Base-by-base conservation (phyloP, 768 basidiomycete genomes). In the Termitomyces heimii region DNA sequence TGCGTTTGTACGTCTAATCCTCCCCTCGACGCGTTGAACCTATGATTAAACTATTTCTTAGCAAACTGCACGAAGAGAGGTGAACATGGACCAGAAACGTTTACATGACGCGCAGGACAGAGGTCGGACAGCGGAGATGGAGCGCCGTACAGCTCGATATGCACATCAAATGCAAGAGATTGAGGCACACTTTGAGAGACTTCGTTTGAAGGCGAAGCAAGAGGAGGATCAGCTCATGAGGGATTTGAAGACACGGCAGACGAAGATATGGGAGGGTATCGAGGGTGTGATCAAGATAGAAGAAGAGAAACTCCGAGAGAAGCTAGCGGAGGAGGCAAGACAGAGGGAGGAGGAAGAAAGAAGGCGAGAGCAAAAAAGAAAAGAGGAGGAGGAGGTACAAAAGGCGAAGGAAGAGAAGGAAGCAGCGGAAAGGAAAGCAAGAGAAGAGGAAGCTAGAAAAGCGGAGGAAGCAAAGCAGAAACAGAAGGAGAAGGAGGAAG, bases 221-320 rank as follows among this genome's bases (percentile, higher is more conserved):
- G 79, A 81, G 28, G 77, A 86, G 55, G 69, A 73, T 37, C 67
- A 64, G 49, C 66, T 86, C 35, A 70, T 72, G 45, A 70, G 71
- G 5, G 68, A 63, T 9, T 84, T 81, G 81, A 77, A 76, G 40
- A 77, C 76, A 57, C 81, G 84, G 45, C 82, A 85, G 43, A 77
- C 74, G 59, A 63, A 64, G 50, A 70, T 83, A 37, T 84, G 82
- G 73, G 75, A 82, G 28, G 75, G 83, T 4, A 81, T 89, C 53
- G 86, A 91, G 68, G 66, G 59, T 2, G 82, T 77, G 7, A 90
- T 91, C 59, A 79, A 79, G 63, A 31, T 70, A 3, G 86, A 89
- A 64, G 84, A 88, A 59, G 84, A 83, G 29, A 85, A 82, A 57
- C 68, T 79, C 22, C 76, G 75, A 9, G 74, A 68, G 58, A 73